These are phyloP conservation scores for Aspergillus incahuasiensis DNA, from an alignment of 495 filamentous ascomycete genomes.

Conservation along the genomic window DNA sequence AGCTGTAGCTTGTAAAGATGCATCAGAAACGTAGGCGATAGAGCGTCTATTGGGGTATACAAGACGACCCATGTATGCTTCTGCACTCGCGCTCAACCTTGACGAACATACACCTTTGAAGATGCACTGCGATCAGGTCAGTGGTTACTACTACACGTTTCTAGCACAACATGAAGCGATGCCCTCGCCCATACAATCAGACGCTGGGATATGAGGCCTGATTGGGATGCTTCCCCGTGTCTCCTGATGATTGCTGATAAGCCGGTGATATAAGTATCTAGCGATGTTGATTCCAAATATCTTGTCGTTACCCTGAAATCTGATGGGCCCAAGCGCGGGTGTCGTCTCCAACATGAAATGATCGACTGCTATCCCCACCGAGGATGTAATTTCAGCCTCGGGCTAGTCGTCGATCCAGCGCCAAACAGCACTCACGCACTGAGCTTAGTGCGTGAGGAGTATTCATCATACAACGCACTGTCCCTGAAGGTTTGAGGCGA, in stretches of 20 bases:
- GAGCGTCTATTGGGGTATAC: neutral
- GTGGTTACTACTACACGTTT: neutral
- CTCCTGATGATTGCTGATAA: neutral
- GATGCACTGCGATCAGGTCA: neutral
- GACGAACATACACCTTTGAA: neutral
- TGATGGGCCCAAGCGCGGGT: neutral
- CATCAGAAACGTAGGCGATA: too few species aligned
- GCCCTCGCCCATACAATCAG: too few species aligned
- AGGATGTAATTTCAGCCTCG: neutral
- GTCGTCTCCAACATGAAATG: neutral
- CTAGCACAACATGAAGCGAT: too few species aligned
- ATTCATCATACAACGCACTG: too few species aligned
- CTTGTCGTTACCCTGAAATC: neutral
- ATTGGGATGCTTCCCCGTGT: neutral
- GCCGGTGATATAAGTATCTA: neutral
- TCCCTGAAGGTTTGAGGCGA: too few species aligned
- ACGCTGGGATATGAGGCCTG: too few species aligned
- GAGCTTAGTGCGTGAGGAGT: too few species aligned
- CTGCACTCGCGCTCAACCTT: too few species aligned
- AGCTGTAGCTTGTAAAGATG: neutral
- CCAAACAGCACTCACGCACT: neutral
- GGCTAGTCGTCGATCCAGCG: neutral
- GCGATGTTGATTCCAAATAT: neutral
- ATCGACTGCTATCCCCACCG: slow-evolving; percentile 1
- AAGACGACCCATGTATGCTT: too few species aligned